Base-by-base conservation (phyloP, 1,284 basidiomycete species). In the Ustilago curta region DNA sequence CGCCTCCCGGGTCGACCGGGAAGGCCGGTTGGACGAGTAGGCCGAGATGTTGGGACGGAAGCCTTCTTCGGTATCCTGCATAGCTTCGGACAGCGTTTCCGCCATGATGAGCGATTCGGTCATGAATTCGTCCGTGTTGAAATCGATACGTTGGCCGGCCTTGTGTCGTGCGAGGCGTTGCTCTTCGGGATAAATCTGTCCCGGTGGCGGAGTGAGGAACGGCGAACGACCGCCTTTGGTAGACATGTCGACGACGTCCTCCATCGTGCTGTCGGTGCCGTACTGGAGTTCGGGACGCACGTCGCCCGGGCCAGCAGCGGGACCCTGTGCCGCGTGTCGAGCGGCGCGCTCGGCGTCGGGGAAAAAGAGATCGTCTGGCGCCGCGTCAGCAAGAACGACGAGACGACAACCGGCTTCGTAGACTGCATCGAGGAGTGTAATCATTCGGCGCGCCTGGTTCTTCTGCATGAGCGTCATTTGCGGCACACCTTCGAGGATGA, bases 381-480 rank as follows among this genome's bases (percentile, higher is more conserved):
- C 79, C 0, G 88, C 85, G 51, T 88, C 87, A 4, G 90, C 89
- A 5, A 88, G 77, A 29, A 87, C 73, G 59, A 80, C 65, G 3
- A 81, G 44, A 43, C 86, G 83, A 67, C 86, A 87, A 8, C 85
- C 81, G 4, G 85, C 80, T 59, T 87, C 87, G 77, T 87, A 85
- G 4, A 91, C 85, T 0, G 91, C 90, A 76, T 92, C 91, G 43
- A 92, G 88, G 56, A 92, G 87, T 14, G 90, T 91, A 79, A 92
- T 92, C 82, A 92, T 88, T 3, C 91, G 86, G 12, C 90, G 85
- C 3, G 91, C 91, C 84, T 91, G 89, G 82, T 92, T 91, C 86
- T 91, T 92, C 39, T 87, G 86, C 12, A 88, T 87, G 3, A 91
- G 85, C 14, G 87, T 87, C 3, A 92, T 86, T 31, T 89, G 76